Conservation (phyloP, 2,329 filamentous ascomycete genomes). For the Hymenoscyphus salicellus region DNA sequence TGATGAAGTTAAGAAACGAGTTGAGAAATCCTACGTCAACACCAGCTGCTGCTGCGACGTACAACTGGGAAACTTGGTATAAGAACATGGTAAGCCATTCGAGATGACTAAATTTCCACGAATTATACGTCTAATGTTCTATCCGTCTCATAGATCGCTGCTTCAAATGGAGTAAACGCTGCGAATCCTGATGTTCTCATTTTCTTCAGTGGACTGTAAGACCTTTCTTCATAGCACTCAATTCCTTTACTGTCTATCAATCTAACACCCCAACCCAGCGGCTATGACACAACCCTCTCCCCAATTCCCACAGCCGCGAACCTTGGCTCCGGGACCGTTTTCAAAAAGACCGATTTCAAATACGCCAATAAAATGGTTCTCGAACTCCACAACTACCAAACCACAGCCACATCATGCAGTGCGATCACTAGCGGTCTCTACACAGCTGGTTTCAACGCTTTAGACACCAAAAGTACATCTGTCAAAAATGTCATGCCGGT, state of each 20-base stretch:
- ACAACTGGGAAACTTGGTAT: constrained; percentile 46
- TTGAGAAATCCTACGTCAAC: constrained; percentile 20
- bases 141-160: neutral
- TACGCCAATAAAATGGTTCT: constrained; percentile 45
- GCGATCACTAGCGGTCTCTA: constrained; percentile 38
- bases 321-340: constrained; percentile 33
- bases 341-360: constrained; percentile 37
- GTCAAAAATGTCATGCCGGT: constrained; percentile 39
- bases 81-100: constrained; percentile 38
- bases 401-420: constrained; percentile 38
- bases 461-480: constrained; percentile 32
- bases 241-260: neutral
- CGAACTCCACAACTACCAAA: constrained; percentile 48
- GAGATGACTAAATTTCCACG: constrained; percentile 29
- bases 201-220: constrained; percentile 43
- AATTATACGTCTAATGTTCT: neutral
- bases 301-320: constrained; percentile 37
- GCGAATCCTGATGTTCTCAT: constrained; percentile 39
- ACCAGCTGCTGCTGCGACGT: constrained; percentile 27
- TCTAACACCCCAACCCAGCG: constrained; percentile 8
- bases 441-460: constrained; percentile 43
- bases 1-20: neutral
- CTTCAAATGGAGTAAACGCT: neutral
- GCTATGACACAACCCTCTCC: constrained; percentile 42
- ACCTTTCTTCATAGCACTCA: too few species aligned